Evolutionary conservation across 73 alveolate species (phyloP).

Genomic region (Breviolum minutum): DNA sequence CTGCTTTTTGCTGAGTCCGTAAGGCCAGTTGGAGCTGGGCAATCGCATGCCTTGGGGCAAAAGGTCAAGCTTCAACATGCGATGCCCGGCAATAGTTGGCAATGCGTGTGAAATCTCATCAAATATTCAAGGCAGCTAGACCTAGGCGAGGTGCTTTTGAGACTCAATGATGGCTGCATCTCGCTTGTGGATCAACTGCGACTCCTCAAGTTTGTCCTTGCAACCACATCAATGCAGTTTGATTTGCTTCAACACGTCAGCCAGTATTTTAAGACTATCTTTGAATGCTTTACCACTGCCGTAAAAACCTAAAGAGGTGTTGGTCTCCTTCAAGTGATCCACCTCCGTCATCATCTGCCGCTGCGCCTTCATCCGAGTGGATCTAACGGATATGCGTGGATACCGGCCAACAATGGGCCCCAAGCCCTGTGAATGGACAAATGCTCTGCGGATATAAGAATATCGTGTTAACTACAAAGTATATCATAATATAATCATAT

Average conservation of each 20-base stretch:
- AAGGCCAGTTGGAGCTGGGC: conserved; percentile 81
- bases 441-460: too few relatives aligned
- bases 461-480: too few relatives aligned
- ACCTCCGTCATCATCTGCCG: conserved; percentile 41
- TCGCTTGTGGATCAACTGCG: conserved; percentile 12
- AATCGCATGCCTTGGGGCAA: conserved; percentile 14
- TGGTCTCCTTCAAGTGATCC: conserved; percentile 8
- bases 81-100: not conserved
- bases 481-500: too few relatives aligned
- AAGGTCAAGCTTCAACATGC: not conserved
- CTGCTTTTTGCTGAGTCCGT: conserved; percentile 44
- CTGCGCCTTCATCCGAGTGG: not conserved
- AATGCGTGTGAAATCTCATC: not conserved
- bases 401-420: too few relatives aligned
- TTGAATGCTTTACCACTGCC: too few relatives aligned
- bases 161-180: conserved; percentile 76
- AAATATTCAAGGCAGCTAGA: not conserved
- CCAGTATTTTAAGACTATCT: not conserved
- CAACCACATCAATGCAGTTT: too few relatives aligned
- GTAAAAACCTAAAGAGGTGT: too few relatives aligned
- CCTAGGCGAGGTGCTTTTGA: not conserved
- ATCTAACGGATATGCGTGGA: too few relatives aligned
- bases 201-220: conserved; percentile 57
- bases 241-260: not conserved
- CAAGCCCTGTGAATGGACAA: too few relatives aligned